A percentile compares a stretch with the other conserved stretches of the same genome.
Conservation (phyloP, 2,329 filamentous ascomycete genomes). For the Cryoendolithus antarcticus region DNA sequence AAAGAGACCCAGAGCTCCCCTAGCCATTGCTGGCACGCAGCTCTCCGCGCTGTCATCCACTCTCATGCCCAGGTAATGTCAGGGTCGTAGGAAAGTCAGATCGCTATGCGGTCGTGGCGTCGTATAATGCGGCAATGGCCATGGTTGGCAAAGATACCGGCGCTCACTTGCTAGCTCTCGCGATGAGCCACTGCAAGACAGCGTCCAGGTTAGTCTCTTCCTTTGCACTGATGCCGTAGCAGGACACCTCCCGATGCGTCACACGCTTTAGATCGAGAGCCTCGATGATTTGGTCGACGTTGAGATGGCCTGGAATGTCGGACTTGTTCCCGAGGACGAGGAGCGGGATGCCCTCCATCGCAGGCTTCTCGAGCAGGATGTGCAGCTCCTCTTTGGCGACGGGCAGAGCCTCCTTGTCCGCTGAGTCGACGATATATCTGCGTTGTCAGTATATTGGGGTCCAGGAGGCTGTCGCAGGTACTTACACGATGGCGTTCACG, state of each 20-base stretch:
- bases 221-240: conserved; percentile 97
- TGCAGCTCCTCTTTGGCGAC: conserved; percentile 88
- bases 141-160: too few species aligned
- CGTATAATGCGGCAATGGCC: conserved; percentile 12
- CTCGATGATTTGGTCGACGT: conserved; percentile 91
- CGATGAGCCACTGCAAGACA: conserved; percentile 92
- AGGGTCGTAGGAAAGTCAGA: too few species aligned
- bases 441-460: conserved; percentile 4
- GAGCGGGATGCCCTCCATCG: conserved; percentile 78
- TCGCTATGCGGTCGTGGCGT: conserved; percentile 9
- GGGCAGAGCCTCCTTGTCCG: conserved; percentile 67
- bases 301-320: conserved; percentile 78
- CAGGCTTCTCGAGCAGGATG: conserved; percentile 69
- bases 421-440: conserved; percentile 91
- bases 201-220: conserved; percentile 98
- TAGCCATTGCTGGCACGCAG: conserved; percentile 27
- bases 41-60: conserved; percentile 13
- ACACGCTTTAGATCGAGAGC: conserved; percentile 81
- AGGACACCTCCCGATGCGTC: conserved; percentile 86
- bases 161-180: conserved; percentile 60
- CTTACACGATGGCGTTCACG: conserved; percentile 87
- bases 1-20: not conserved
- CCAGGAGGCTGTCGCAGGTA: conserved; percentile 4
- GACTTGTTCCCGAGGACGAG: conserved; percentile 96
- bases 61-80: conserved; percentile 1